A percentile compares a stretch with the other conserved stretches of the same genome.
phyloP scores from a whole-genome alignment of 352 stramenopile species.

The Lagenidium giganteum region DNA sequence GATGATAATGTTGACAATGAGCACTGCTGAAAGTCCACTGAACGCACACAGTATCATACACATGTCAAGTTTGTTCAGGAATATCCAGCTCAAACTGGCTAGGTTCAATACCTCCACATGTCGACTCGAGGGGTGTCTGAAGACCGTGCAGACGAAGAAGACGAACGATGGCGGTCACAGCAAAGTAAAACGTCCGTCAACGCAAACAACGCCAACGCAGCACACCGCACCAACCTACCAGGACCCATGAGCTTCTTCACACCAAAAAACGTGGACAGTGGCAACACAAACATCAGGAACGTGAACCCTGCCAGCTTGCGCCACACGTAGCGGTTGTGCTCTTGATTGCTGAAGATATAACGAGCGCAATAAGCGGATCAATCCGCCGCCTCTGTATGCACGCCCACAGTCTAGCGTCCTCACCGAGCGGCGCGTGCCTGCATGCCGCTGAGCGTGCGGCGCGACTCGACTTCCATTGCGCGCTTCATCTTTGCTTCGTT shows the following conservation, averaged over 20 bases:
- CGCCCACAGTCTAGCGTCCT: neutral
- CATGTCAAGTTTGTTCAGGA: neutral
- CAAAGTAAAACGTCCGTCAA: neutral
- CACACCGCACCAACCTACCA: constrained; percentile 18
- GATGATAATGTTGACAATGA: constrained; percentile 77
- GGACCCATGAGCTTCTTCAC: constrained; percentile 39
- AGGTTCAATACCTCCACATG: constrained; percentile 50
- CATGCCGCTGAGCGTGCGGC: constrained; percentile 19
- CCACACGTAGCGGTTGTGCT: constrained; percentile 67
- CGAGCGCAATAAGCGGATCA: constrained; percentile 1
- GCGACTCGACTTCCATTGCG: too few relatives aligned
- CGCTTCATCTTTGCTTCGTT: too few relatives aligned
- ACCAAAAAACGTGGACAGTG: constrained; percentile 58
- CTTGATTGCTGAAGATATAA: constrained; percentile 39
- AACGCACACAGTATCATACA: neutral
- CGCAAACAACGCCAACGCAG: neutral
- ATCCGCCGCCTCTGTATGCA: neutral
- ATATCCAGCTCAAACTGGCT: neutral
- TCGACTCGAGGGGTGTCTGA: constrained; percentile 45
- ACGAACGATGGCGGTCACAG: neutral
- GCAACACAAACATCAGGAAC: constrained; percentile 56
- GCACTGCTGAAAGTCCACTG: constrained; percentile 65
- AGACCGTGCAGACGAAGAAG: too few relatives aligned
- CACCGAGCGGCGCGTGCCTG: constrained; percentile 16
- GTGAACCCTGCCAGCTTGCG: constrained; percentile 73